These are phyloP conservation scores for Gaertneriomyces semiglobifer DNA, from an alignment of 192 early-diverging fungal species.

Conservation along the genomic window DNA sequence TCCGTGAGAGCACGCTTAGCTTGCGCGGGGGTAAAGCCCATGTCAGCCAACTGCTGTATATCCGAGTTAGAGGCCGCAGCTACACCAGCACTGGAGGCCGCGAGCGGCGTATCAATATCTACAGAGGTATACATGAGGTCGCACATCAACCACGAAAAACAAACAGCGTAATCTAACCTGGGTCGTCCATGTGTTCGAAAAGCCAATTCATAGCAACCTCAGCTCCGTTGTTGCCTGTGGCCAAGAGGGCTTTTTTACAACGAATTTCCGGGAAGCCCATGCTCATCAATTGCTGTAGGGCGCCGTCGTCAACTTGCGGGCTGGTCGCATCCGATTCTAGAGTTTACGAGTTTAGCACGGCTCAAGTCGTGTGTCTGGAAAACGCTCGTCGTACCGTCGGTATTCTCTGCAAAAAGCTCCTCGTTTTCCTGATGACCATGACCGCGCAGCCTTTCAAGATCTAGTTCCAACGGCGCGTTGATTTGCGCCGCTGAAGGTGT, in stretches of 20 bases:
- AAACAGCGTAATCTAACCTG: conserved; percentile 48
- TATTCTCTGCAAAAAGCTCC: conserved; percentile 71
- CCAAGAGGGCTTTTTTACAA: conserved; percentile 76
- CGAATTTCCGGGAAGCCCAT: conserved; percentile 93
- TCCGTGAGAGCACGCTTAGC: conserved; percentile 78
- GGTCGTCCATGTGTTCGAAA: conserved; percentile 96
- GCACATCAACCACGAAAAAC: background rate
- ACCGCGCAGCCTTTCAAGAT: conserved; percentile 69
- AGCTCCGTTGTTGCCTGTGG: conserved; percentile 74
- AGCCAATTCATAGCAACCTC: conserved; percentile 93
- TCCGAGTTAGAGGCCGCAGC: conserved; percentile 50
- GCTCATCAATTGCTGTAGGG: conserved; percentile 72
- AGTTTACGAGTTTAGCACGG: no score
- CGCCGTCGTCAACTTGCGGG: conserved; percentile 61
- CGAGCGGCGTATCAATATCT: conserved; percentile 78
- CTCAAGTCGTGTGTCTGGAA: no score
- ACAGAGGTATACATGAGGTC: background rate
- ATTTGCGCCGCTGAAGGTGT: conserved; percentile 36
- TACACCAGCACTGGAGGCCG: conserved; percentile 25
- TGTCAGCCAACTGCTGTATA: conserved; percentile 73
- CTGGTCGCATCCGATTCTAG: conserved; percentile 8
- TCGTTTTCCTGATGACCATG: conserved; percentile 62
- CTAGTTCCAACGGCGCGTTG: conserved; percentile 37
- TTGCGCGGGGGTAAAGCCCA: conserved; percentile 84
- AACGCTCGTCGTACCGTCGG: background rate